A percentile compares a stretch with the other conserved stretches of the same genome.
Conservation (phyloP, 2,329 filamentous ascomycete genomes). For the Proliferodiscus dingleyae region DNA sequence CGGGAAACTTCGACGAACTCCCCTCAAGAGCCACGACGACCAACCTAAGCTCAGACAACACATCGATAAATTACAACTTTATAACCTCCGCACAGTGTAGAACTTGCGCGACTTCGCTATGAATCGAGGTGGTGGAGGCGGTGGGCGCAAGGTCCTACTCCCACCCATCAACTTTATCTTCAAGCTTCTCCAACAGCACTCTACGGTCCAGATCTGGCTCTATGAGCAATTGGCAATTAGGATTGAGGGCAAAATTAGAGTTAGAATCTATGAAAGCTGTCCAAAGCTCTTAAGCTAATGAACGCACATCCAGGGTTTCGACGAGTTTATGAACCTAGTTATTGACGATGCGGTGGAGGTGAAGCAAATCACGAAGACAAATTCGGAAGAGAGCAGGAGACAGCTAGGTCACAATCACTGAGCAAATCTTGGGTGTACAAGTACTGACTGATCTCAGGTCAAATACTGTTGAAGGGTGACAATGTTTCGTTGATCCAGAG, state of each 20-base stretch:
- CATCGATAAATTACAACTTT: neutral
- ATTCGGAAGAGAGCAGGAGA: conserved; percentile 67
- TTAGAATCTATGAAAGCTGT: conserved; percentile 39
- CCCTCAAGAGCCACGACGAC: neutral
- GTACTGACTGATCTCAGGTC: conserved; percentile 40
- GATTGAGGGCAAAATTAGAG: conserved; percentile 94
- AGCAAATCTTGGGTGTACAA: neutral
- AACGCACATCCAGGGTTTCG: conserved; percentile 66
- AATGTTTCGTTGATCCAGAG: conserved; percentile 59
- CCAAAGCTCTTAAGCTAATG: conserved; percentile 13
- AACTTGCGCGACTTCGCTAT: conserved; percentile 16
- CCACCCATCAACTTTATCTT: conserved; percentile 86
- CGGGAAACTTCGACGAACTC: neutral
- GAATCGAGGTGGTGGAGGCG: conserved; percentile 33
- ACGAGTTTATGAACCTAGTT: conserved; percentile 99
- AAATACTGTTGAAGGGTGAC: conserved; percentile 63
- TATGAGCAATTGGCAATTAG: conserved; percentile 93
- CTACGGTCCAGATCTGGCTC: conserved; percentile 89
- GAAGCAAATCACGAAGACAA: conserved; percentile 74
- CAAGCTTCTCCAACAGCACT: conserved; percentile 74
- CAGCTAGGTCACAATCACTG: conserved; percentile 63
- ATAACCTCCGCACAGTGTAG: neutral
- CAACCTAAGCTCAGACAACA: neutral
- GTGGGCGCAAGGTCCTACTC: conserved; percentile 61
- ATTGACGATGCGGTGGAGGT: conserved; percentile 95